phyloP scores from a whole-genome alignment of 768 basidiomycete genomes.

The Lactarius evosmus region DNA sequence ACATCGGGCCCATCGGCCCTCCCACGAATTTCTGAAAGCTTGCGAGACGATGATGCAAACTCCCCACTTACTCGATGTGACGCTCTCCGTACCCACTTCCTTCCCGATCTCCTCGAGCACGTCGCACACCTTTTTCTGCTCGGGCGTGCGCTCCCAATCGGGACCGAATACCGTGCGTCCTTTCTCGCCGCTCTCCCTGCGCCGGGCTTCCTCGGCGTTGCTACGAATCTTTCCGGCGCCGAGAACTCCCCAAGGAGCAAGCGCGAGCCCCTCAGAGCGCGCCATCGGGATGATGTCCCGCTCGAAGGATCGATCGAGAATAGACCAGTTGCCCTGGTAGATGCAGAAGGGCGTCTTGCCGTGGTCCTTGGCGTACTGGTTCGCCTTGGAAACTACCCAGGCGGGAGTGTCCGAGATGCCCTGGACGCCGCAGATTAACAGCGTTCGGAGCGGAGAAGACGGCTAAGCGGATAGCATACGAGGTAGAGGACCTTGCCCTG shows the following conservation, averaged over 20 bases:
- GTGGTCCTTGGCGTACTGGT: constrained; percentile 40
- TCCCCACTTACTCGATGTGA: constrained; percentile 25
- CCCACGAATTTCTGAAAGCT: not conserved
- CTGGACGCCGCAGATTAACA: not conserved
- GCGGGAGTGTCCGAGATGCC: constrained; percentile 35
- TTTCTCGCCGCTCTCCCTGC: constrained; percentile 34
- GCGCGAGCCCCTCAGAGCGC: constrained; percentile 36
- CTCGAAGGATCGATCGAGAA: constrained; percentile 39
- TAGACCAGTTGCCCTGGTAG: constrained; percentile 39
- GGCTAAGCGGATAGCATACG: constrained; percentile 12
- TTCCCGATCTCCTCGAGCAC: constrained; percentile 41
- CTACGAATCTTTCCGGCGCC: constrained; percentile 41
- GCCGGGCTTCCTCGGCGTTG: constrained; percentile 37
- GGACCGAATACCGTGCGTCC: constrained; percentile 34
- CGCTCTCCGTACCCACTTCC: constrained; percentile 38
- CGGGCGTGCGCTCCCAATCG: constrained; percentile 38
- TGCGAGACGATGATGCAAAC: no score
- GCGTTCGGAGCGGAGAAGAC: not conserved
- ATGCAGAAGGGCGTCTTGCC: constrained; percentile 39
- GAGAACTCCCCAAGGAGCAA: constrained; percentile 44
- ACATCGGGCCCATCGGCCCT: no score
- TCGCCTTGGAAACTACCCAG: constrained; percentile 39
- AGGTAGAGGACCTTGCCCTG: constrained; percentile 46
- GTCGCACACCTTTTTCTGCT: constrained; percentile 35
- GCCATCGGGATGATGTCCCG: constrained; percentile 42